Evolutionary conservation across 2,329 filamentous ascomycete genomes (phyloP), one percentile per base, ranked within the genome.

Genomic region (Aureobasidium sp.): DNA sequence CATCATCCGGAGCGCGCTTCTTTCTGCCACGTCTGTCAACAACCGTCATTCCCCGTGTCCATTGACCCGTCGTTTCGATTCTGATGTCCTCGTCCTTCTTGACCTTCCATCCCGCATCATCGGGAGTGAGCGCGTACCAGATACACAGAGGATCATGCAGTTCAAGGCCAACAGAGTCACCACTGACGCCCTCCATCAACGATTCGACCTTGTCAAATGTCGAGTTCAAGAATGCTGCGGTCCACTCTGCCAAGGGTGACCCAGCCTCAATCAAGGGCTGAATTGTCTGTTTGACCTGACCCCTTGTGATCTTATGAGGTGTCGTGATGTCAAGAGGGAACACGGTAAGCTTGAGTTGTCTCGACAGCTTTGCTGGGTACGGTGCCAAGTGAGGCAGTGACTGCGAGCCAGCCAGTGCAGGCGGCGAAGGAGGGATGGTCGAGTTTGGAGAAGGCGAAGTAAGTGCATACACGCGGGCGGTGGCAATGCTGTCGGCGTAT

Each of bases 1-100:
- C 73, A 23, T 67, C 72, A 8, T 73, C 62, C 68, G 74, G 58
- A 71, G 75, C 62, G 71, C 75, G 78, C 69, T 84, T 83, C 64
- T 75, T 78, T 58, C 84, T 75, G 38, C 76, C 74, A 46, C 94
- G 81, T 37, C 84, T 80, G 77, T 99, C 94, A 42, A 91, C 78
- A 33, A 97, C 81, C 69, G 91, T 92, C 86, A 94, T 92, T 1
- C 94, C 93, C 60, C 90, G 81, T 47, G 92, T 95, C 94, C 94
- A 99, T 77, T 97, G 94, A 1, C 93, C 94, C 2, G 83, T 77
- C 0, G 91, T 95, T 75, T 99, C 94, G 42, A 99, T 79, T 21
- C 94, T 82, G 60, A 99, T 87, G 71, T 99, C 94, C 73, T 95
- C 88, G 0, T 69, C 69, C n/a, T 68, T 65, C 19, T 67, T 68